These are phyloP conservation scores for Aspergillus panamensis DNA, from an alignment of 495 filamentous ascomycete species.

Conservation along the genomic window DNA sequence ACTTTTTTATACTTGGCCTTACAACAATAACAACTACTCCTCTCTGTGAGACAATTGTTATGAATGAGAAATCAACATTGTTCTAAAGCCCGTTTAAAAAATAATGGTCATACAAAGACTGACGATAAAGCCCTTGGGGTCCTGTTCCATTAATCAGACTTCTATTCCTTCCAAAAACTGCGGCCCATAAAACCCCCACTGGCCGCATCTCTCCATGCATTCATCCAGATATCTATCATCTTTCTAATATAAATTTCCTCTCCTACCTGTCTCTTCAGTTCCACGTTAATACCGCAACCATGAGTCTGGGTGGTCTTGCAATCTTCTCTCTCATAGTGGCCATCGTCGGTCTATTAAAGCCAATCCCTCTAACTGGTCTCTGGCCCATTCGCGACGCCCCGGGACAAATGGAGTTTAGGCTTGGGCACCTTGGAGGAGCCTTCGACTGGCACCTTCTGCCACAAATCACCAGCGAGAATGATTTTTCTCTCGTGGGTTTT, in stretches of 20 bases:
- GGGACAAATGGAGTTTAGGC: not conserved
- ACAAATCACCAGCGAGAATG: not conserved
- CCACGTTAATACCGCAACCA: not conserved
- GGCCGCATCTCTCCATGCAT: no score
- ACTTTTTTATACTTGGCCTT: no score
- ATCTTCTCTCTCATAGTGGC: slow-evolving; percentile 2
- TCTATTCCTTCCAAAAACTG: no score
- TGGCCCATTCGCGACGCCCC: not conserved
- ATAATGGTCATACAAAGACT: no score
- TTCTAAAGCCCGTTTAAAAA: no score
- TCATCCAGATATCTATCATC: no score
- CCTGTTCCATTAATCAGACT: no score
- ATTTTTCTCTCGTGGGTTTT: not conserved
- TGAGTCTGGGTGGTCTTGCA: not conserved
- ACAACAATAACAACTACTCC: no score
- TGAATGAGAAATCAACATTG: no score
- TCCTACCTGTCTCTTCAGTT: not conserved
- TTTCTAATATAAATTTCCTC: not conserved
- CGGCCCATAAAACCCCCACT: no score
- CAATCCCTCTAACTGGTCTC: slow-evolving; percentile 3
- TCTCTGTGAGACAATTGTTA: no score
- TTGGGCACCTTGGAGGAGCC: not conserved
- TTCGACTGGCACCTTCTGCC: not conserved
- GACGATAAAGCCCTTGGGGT: no score
- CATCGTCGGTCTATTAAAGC: not conserved